Base-by-base conservation (phyloP, 495 filamentous ascomycete genomes). In the Pseudoneurospora amorphoporcata region DNA sequence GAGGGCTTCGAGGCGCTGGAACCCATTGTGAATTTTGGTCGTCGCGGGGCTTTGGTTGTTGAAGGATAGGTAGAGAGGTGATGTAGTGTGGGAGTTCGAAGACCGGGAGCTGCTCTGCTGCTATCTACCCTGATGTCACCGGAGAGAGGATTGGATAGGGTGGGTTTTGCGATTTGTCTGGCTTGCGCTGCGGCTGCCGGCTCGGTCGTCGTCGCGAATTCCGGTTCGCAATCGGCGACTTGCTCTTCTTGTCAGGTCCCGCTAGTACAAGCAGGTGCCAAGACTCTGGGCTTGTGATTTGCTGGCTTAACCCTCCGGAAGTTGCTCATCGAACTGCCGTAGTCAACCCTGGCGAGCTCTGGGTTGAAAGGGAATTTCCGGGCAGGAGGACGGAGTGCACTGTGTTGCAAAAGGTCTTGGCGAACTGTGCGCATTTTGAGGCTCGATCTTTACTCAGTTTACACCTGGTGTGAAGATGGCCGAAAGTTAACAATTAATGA, bases 1-100 rank as follows among this genome's bases (percentile, higher is more conserved):
- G 80, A 76, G 45, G 82, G 83, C 79, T 86, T 86, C 72, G 85
- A 87, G 73, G 83, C 79, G 79, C 78, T 83, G 71, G 84, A 82
- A 75, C 85, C 85, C 85, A 87, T 87, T 76, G 69, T 77, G 72
- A 68, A 42, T 39, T 47, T 6, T 69, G 39, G 68, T 71, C 68
- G 29, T 65, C 53, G 53, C 32, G 29, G 53, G 29, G 53, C 17
- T 65, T 32, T 32, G 53, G 53, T 35, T 35, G 39, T 5, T 37
- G 47, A 68, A 68, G 70, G 39, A 70, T 19, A 19, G 32, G 23
- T 29, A 69, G 65, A 17, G 37, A 39, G 71, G 61, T 38, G 19
- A 32, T 12, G 35, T 69, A 17, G n/a, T 37, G 35, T 37, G 9
- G n/a, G 38, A 72, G 68, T 41, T 40, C 65, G 3, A 29, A 69